Base-by-base conservation (phyloP, 331 rosid species). In the Malus hybrid region DNA sequence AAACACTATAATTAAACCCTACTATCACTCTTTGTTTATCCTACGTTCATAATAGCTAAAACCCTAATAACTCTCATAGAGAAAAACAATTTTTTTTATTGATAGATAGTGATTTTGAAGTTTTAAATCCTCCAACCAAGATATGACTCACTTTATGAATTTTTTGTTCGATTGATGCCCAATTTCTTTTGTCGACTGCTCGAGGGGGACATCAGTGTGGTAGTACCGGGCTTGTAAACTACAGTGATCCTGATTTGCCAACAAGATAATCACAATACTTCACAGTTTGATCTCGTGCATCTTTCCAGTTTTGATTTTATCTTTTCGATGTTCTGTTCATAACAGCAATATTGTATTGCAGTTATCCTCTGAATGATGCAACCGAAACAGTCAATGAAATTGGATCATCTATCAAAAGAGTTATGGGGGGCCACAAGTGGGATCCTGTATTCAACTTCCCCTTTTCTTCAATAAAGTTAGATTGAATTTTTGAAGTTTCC, bases 381-480 rank as follows among this genome's bases (percentile, higher is more conserved):
- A 95, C 91, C 6, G 97, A 88, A 86, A 92, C 97, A 70, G 84
- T 89, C 33, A 70, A 87, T 64, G 93, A 87, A 84, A 89, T 94
- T 76, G 99, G 93, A 74, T 86, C 90, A 44, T 85, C 97, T 72
- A 79, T 94, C 73, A 77, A 87, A 83, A 86, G 89, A 88, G 87
- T 88, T 76, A 94, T 94, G 98, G 97, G 97, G 54, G 97, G 99
- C n/a, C 81, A 94, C 97, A 50, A 88, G 99, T 78, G 99, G 99
- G 84, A 90, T 88, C 80, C 71, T 94, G 99, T 92, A 90, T 78
- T 55, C 54, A 24, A 77, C 70, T 31, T 79, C 68, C 71, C 74
- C 75, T 71, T 76, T 71, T 29, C 75, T 79, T 24, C 52, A 62
- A 77, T 81, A 44, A 70, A 31, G 60, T 73, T 50, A 32, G 10